Evolutionary conservation across 345 rosid genomes (phyloP).

Genomic region (Sisymbrium irio): DNA sequence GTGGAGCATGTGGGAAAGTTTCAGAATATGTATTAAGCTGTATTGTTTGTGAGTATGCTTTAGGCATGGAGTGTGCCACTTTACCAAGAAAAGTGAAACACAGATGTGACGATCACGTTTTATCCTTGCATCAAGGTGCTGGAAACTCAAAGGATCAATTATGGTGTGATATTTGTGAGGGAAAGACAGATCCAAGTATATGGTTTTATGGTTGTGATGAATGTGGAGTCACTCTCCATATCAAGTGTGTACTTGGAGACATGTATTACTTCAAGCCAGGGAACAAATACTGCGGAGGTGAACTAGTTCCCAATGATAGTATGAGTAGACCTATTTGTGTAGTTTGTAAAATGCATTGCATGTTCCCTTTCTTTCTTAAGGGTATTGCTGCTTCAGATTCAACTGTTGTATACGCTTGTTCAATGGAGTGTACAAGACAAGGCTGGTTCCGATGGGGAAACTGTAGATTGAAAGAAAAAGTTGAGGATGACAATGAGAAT

Average conservation of each 20-base stretch:
- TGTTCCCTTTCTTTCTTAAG: not conserved
- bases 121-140: not conserved
- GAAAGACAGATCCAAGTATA: conserved; percentile 8
- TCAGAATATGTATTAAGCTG: not conserved
- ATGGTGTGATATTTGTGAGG: conserved; percentile 15
- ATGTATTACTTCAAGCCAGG: not conserved
- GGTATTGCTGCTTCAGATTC: not conserved
- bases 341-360: not conserved
- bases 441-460: no score
- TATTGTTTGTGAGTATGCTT: not conserved
- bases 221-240: not conserved
- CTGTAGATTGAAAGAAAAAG: no score
- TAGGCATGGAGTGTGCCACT: not conserved
- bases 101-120: not conserved
- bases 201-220: not conserved
- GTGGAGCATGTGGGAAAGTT: not conserved
- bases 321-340: not conserved
- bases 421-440: not conserved
- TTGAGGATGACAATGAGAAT: no score
- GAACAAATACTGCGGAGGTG: fast-evolving
- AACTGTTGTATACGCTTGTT: not conserved
- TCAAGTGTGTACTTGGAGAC: not conserved
- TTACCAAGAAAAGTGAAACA: conserved; percentile 2
- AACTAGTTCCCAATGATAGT: not conserved
- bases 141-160: not conserved